Evolutionary conservation across 495 filamentous ascomycete species (phyloP).

Genomic region (Aspergillus sclerotiicarbonarius): DNA sequence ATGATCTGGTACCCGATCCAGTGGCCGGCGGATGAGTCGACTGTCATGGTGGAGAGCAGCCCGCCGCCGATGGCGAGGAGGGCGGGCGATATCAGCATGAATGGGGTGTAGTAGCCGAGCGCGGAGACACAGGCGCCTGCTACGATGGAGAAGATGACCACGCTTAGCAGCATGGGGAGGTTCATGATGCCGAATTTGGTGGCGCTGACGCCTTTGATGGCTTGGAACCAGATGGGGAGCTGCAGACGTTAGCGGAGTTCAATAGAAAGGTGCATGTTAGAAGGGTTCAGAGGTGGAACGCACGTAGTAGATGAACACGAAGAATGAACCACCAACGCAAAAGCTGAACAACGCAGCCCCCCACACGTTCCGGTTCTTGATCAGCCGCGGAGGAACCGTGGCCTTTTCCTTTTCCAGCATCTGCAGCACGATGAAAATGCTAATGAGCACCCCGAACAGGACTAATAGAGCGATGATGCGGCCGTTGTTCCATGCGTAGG

Average conservation of each 20-base stretch:
- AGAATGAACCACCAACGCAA: conserved; percentile 60
- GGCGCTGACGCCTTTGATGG: conserved; percentile 68
- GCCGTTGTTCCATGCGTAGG: conserved; percentile 61
- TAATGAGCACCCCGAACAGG: conserved; percentile 64
- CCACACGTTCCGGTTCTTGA: conserved; percentile 70
- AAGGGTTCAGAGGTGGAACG: conserved; percentile 11
- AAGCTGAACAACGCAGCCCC: conserved; percentile 52
- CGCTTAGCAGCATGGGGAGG: conserved; percentile 66
- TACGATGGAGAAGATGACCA: conserved; percentile 60
- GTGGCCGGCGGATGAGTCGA: conserved; percentile 46
- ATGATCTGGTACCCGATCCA: conserved; percentile 84
- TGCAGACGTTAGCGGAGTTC: conserved; percentile 29
- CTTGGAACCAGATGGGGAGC: conserved; percentile 88
- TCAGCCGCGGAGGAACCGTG: conserved; percentile 70
- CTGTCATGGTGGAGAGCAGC: conserved; percentile 61
- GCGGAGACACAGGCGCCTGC: conserved; percentile 59
- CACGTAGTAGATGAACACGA: conserved; percentile 60
- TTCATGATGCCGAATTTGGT: conserved; percentile 73
- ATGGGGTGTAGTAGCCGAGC: conserved; percentile 75
- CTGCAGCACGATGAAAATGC: conserved; percentile 63
- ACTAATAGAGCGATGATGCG: conserved; percentile 72
- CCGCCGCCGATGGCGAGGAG: conserved; percentile 67
- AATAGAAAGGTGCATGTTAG: neutral
- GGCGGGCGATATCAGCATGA: conserved; percentile 60
- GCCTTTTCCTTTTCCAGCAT: conserved; percentile 67